Base-by-base conservation (phyloP, 2,329 filamentous ascomycete genomes). In the Epichloe bromicola region DNA sequence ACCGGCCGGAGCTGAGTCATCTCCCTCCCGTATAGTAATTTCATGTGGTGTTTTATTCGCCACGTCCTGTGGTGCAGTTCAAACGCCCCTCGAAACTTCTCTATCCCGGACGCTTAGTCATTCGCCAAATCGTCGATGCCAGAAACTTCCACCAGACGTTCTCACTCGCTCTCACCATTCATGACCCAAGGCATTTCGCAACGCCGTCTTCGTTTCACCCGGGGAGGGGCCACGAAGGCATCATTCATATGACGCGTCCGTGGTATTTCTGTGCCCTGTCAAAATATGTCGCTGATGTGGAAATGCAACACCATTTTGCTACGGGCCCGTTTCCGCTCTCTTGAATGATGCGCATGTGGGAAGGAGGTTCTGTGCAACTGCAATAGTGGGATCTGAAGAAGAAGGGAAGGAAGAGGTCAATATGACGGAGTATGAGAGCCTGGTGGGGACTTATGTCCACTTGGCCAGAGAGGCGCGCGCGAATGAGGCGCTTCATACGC, bases 91-190 rank as follows among this genome's bases (percentile, higher is more conserved):
- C 41, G 7, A n/a, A 38, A 38, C 12, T 4, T 5, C 36, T 12
- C 12, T n/a, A 2, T n/a, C 2, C 49, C 83, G 83, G 0, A 15
- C 12, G 46, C 37, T 73, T 81, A 47, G 85, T 84, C 19, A 86
- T 87, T 63, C 73, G 85, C 1, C 68, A 7, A 15, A 11, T 71
- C 1, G 83, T 86, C 64, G 74, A 84, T 57, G 73, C 78, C 30
- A 70, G 76, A 0, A 78, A 79, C 2, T 66, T 85, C 7, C 65
- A 82, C 4, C 26, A 30, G 26, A 30, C 26, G 1, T 68, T 71
- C 41, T 14, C 20, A 14, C 40, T 42, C 19, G 8, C 40, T 26
- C 10, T n/a, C 42, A 6, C 38, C 7, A 30, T 30, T 30, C 42
- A 23, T 4, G 17, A 34, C 5, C 36, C 36, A 17, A 49, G 41